Base-by-base conservation (phyloP, 139 green algal species). In the Asterochloris erici region DNA sequence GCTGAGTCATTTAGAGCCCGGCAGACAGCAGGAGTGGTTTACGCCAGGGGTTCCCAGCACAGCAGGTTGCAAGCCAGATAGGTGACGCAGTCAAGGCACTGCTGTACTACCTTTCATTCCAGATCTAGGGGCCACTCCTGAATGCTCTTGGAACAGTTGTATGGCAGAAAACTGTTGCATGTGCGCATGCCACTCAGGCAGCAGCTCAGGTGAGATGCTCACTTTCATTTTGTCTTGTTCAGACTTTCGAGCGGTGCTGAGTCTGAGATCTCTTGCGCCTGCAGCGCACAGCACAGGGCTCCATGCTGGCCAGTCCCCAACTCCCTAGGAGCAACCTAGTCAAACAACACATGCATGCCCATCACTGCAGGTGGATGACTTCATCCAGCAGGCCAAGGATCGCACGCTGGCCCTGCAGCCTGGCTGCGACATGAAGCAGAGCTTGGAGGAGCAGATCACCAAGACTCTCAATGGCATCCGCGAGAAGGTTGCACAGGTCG, bases 391-490 rank as follows among this genome's bases (percentile, higher is more conserved):
- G 62, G 95, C 84, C 86, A 88, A 90, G 24, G 83, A 93, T 78
- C 93, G 94, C 70, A 79, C 80, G 79, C 90, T 99, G 74, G 26
- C 91, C 83, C 91, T 98, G 81, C 83, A 92, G 87, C 84, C 96
- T 11, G 96, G 96, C 13, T 98, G 96, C 88, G 88, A 98, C 85
- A 84, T 91, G 62, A 94, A 97, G 70, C 87, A 98, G 88, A 96
- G 90, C 14, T 89, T 99, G 74, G 96, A 99, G 86, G 82, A 89
- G 2, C 74, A 86, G 29, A 90, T 99, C 16, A 97, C 91, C 63
- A 90, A 93, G 29, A 92, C 95, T 81, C 90, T 99, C 10, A 98
- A 98, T 89, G 85, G 89, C 84, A 97, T 99, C 75, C 92, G 96
- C 17, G 93, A 98, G 76, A 84, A 91, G 68, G 96, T 93, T n/a